Conservation (phyloP, 129 eudicot genomes). For the Solidago caesia region DNA sequence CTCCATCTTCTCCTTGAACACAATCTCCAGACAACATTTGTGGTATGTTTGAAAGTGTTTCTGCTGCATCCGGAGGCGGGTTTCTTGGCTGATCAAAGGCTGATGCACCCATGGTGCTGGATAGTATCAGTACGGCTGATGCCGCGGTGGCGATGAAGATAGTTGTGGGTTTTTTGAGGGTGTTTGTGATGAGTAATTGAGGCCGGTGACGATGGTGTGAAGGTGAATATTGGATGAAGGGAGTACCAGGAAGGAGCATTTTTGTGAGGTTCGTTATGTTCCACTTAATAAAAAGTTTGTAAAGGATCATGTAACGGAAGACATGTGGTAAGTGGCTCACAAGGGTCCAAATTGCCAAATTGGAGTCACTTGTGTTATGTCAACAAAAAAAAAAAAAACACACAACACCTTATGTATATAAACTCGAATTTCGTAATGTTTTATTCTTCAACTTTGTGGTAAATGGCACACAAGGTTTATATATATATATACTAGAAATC, state of each 20-base stretch:
- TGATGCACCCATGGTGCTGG: conserved; percentile 34
- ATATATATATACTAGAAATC: no score
- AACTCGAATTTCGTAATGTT: no score
- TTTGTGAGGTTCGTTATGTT: conserved; percentile 31
- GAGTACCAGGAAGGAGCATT: conserved; percentile 19
- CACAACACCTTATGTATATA: no score
- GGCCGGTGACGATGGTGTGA: conserved; percentile 15
- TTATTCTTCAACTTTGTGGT: no score
- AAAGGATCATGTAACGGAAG: neutral
- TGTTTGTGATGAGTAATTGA: conserved; percentile 10
- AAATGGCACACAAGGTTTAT: no score
- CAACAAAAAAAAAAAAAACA: no score
- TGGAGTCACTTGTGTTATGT: no score
- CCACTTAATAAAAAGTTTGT: conserved; percentile 16
- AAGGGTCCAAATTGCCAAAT: conserved; percentile 4
- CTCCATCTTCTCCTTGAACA: conserved; percentile 34
- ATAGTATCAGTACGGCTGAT: conserved; percentile 29
- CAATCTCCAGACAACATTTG: conserved; percentile 69
- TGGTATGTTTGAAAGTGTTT: conserved; percentile 76
- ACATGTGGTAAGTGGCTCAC: conserved; percentile 11
- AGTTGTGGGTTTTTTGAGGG: conserved; percentile 22
- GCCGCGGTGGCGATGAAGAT: conserved; percentile 37
- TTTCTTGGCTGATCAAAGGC: conserved; percentile 29
- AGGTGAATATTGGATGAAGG: conserved; percentile 27
- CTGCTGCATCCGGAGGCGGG: conserved; percentile 54